Evolutionary conservation across 139 green algal species (phyloP).

Genomic region (Medakamo hakoo): DNA sequence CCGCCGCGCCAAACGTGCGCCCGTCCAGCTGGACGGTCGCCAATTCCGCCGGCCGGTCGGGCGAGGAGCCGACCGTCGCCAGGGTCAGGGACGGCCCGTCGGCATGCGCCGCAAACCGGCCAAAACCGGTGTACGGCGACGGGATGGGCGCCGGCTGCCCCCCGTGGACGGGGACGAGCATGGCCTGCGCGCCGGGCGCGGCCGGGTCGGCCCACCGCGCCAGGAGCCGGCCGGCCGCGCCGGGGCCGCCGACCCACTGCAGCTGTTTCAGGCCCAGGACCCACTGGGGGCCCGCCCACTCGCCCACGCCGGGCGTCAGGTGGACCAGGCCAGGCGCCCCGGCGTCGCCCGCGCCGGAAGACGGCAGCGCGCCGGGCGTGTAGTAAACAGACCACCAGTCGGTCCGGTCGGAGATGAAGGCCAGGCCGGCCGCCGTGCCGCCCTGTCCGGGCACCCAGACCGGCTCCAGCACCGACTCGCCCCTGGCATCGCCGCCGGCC

Average conservation of each 20-base stretch:
- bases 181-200: not conserved
- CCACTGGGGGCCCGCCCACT: constrained; percentile 47
- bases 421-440: constrained; percentile 23
- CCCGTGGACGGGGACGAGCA: not conserved
- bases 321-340: not conserved
- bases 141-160: not conserved
- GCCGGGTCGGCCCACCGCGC: not conserved
- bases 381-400: constrained; percentile 51
- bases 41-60: not conserved
- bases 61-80: not conserved
- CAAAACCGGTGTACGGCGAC: too few species aligned
- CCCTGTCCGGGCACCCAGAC: constrained; percentile 27
- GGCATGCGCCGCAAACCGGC: not conserved
- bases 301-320: constrained; percentile 21
- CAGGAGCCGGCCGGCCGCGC: constrained; percentile 2
- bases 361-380: not conserved
- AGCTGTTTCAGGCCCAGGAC: constrained; percentile 24
- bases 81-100: not conserved
- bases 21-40: not conserved
- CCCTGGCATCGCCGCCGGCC: constrained; percentile 12
- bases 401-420: constrained; percentile 30
- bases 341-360: too few species aligned
- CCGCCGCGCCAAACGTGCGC: not conserved
- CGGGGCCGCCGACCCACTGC: constrained; percentile 1
- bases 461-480: constrained; percentile 34